These are phyloP conservation scores for Spathaspora sp. DNA, from an alignment of 1,139 yeast genomes.

Conservation along the genomic window DNA sequence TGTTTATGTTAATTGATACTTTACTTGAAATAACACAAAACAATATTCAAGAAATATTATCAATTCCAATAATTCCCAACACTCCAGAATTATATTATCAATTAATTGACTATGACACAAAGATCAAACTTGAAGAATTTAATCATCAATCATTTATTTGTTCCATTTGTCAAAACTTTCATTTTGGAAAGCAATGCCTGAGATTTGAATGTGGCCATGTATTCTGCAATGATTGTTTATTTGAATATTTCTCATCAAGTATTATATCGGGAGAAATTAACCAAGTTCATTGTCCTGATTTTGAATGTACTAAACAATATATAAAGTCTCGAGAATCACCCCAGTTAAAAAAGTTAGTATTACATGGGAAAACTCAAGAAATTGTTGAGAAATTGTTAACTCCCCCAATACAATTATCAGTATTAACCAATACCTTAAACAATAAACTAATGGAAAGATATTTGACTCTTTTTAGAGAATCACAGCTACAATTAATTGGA, in stretches of 20 bases:
- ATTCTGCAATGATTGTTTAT: constrained; percentile 53
- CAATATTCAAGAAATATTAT: constrained; percentile 11
- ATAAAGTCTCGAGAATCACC: constrained; percentile 19
- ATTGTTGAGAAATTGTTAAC: constrained; percentile 33
- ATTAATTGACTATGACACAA: constrained; percentile 7
- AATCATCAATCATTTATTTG: constrained; percentile 47
- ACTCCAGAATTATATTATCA: constrained; percentile 16
- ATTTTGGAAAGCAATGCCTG: constrained; percentile 48
- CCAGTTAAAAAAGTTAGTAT: constrained; percentile 19
- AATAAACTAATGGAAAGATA: constrained; percentile 37
- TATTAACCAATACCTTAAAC: constrained; percentile 29
- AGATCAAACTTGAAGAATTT: constrained; percentile 27
- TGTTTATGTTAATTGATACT: constrained; percentile 48
- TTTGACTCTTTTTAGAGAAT: constrained; percentile 30
- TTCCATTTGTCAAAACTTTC: constrained; percentile 57
- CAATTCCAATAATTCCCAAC: constrained; percentile 8
- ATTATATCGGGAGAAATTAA: constrained; percentile 53
- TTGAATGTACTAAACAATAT: constrained; percentile 38
- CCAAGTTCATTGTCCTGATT: constrained; percentile 61
- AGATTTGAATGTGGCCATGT: constrained; percentile 51
- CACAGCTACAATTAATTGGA: constrained; percentile 44
- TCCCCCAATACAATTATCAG: constrained; percentile 32
- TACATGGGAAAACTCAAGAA: constrained; percentile 22
- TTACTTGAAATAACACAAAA: constrained; percentile 29
- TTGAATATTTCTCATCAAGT: constrained; percentile 44